Conservation (phyloP, 176 grass and related monocot genomes). For the Avena atlantica region DNA sequence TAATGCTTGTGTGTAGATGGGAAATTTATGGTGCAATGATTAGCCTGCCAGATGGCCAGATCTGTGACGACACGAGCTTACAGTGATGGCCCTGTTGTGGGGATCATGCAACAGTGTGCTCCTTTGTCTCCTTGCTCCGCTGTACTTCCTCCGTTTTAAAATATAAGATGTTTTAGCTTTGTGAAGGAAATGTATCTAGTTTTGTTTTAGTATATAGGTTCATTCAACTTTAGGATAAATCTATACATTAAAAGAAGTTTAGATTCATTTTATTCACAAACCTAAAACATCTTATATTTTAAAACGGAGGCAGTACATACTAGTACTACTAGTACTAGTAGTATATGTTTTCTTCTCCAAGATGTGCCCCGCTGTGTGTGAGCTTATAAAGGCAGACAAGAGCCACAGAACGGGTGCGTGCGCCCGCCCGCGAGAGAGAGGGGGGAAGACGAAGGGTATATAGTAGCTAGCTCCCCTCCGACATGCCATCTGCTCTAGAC, state of each 20-base stretch:
- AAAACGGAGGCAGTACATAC: no score
- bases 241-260: no score
- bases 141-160: neutral
- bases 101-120: conserved; percentile 47
- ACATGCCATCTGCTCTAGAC: conserved; percentile 49
- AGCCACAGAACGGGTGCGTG: conserved; percentile 41
- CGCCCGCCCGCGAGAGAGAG: neutral
- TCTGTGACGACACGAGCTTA: conserved; percentile 46
- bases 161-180: no score
- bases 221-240: no score
- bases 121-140: conserved; percentile 54
- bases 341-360: neutral
- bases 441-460: neutral
- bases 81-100: conserved; percentile 35
- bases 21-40: conserved; percentile 70
- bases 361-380: conserved; percentile 49
- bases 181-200: no score
- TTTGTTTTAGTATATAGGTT: no score
- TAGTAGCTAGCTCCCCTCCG: conserved; percentile 3
- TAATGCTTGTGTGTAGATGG: conserved; percentile 59
- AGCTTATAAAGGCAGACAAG: conserved; percentile 46
- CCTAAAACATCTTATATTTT: no score
- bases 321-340: no score
- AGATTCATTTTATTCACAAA: no score
- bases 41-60: conserved; percentile 56